These are phyloP conservation scores for Fraxinus nigra DNA, from an alignment of 305 asterid species.

Conservation along the genomic window DNA sequence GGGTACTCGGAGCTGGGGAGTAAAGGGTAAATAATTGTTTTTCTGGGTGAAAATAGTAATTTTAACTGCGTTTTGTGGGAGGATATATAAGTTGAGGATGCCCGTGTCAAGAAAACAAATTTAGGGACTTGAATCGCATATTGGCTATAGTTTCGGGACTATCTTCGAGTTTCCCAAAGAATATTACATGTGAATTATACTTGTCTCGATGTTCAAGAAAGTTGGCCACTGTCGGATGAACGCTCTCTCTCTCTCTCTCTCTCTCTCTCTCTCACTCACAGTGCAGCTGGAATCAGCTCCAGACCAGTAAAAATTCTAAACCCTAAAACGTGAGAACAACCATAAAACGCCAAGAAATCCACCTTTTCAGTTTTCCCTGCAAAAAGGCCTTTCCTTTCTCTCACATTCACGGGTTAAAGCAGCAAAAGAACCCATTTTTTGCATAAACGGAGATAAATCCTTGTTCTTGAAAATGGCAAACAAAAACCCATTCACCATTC, in stretches of 20 bases:
- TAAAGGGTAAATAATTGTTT: slow-evolving; percentile 17
- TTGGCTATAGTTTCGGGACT: not conserved
- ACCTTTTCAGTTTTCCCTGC: not conserved
- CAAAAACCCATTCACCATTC: slow-evolving; percentile 1
- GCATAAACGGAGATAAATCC: not conserved
- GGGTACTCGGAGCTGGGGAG: slow-evolving; percentile 13
- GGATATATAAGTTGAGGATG: not conserved
- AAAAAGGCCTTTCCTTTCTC: not conserved
- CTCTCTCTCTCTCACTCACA: not conserved
- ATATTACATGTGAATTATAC: not conserved
- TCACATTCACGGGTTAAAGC: not conserved
- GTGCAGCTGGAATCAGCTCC: slow-evolving; percentile 21
- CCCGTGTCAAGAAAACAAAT: not conserved
- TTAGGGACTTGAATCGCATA: not conserved
- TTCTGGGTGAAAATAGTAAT: slow-evolving; percentile 2
- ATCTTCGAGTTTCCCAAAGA: not conserved
- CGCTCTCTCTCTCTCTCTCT: not conserved
- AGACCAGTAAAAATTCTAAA: not conserved
- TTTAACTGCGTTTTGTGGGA: not conserved
- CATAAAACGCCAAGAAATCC: not conserved
- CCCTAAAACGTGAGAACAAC: slow-evolving; percentile 12
- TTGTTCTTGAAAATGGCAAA: slow-evolving; percentile 19
- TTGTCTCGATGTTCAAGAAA: not conserved
- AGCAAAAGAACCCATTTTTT: not conserved
- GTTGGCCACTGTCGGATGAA: not conserved